These are phyloP conservation scores for Aristolochia fimbriata DNA, from an alignment of 164 flowering plant genomes.

Conservation along the genomic window DNA sequence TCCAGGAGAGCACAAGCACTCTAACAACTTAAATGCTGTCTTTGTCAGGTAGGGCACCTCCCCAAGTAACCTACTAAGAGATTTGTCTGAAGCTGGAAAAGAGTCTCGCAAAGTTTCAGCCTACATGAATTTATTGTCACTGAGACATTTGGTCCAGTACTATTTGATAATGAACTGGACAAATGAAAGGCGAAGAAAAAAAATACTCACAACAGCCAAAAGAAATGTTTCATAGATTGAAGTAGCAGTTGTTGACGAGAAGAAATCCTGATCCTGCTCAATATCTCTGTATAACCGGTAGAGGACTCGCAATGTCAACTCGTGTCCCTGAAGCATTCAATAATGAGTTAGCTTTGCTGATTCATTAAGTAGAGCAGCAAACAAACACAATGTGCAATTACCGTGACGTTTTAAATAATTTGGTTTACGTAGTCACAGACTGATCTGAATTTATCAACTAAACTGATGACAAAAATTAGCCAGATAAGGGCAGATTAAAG, in stretches of 20 bases:
- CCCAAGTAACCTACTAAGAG: constrained; percentile 70
- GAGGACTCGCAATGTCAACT: constrained; percentile 93
- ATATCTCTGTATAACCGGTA: constrained; percentile 80
- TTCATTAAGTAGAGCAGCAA: no score
- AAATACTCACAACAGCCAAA: constrained; percentile 60
- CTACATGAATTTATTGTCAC: constrained; percentile 24
- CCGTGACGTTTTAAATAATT: no score
- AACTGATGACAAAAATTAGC: no score
- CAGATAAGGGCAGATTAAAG: no score
- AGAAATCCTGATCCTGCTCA: constrained; percentile 76
- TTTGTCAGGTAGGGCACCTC: constrained; percentile 88
- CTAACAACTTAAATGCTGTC: constrained; percentile 54
- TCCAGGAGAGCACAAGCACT: constrained; percentile 76
- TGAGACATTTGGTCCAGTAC: constrained; percentile 1
- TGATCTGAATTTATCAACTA: no score
- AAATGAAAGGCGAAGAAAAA: constrained; percentile 3
- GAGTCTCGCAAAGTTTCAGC: constrained; percentile 84
- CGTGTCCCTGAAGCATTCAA: constrained; percentile 79
- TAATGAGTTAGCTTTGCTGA: constrained; percentile 11
- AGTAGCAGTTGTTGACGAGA: constrained; percentile 80
- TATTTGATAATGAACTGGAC: background rate
- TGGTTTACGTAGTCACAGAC: no score
- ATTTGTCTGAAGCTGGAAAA: constrained; percentile 93
- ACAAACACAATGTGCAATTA: no score
- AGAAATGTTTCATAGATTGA: constrained; percentile 79